phyloP scores from a whole-genome alignment of 805 yeast species.

The Sugiyamaella americana region DNA sequence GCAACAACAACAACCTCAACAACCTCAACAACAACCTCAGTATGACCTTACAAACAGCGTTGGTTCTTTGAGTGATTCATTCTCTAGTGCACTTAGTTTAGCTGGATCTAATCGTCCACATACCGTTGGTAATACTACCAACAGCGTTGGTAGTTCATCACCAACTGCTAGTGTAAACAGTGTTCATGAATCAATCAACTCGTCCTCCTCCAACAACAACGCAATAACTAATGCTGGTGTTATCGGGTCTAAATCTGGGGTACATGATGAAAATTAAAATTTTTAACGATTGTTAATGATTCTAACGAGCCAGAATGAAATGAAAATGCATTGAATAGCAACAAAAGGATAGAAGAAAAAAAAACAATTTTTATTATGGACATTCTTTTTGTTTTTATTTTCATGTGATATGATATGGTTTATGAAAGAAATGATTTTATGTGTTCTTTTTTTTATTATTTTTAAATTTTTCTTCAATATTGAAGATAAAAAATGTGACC shows the following conservation, averaged over 20 bases:
- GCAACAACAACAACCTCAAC: constrained; percentile 7
- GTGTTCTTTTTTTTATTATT: background rate
- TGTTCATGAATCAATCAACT: constrained; percentile 4
- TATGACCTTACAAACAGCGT: constrained; percentile 7
- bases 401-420: constrained; percentile 8
- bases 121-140: constrained; percentile 1
- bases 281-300: constrained; percentile 17
- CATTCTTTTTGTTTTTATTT: too few relatives aligned
- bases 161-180: constrained; percentile 15
- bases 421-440: constrained; percentile 8
- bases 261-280: constrained; percentile 13
- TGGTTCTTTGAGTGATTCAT: constrained; percentile 17
- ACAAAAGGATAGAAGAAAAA: too few relatives aligned
- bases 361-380: too few relatives aligned
- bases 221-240: constrained; percentile 21
- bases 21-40: constrained; percentile 7
- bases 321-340: too few relatives aligned
- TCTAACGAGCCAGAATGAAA: constrained; percentile 15
- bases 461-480: too few relatives aligned
- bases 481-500: too few relatives aligned
- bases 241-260: constrained; percentile 21
- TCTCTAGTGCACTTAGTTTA: constrained; percentile 18
- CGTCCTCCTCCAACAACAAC: background rate
- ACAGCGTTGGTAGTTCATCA: constrained; percentile 9
- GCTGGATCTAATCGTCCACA: constrained; percentile 1